A percentile compares a stretch with the other conserved stretches of the same genome.
Evolutionary conservation across 2,329 filamentous ascomycete species (phyloP).

Genomic region (Ophiostoma ulmi): DNA sequence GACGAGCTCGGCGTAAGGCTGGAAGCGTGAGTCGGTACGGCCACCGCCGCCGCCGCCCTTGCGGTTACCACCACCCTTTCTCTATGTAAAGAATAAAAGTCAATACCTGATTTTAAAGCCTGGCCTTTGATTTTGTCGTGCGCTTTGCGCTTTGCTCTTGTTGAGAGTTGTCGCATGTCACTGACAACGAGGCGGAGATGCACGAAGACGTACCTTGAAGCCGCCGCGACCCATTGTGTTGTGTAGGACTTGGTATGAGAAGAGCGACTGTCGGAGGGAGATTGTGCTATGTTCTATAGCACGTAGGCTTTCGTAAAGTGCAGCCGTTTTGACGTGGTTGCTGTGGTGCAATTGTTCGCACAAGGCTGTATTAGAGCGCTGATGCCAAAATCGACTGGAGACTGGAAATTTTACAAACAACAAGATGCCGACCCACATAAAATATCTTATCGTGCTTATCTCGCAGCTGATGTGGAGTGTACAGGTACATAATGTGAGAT

Average conservation of each 20-base stretch:
- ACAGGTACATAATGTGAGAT: neutral
- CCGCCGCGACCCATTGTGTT: conserved; percentile 27
- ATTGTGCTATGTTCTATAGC: neutral
- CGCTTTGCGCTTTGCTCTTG: neutral
- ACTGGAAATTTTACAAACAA: conserved; percentile 12
- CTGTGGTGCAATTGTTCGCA: neutral
- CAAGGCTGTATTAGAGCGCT: neutral
- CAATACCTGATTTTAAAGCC: neutral
- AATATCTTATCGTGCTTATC: conserved; percentile 5
- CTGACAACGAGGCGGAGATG: neutral
- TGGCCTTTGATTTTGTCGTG: neutral
- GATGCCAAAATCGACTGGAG: neutral
- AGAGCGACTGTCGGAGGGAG: neutral
- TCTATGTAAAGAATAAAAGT: conserved; percentile 22
- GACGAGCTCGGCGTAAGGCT: conserved; percentile 54
- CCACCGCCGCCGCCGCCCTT: conserved; percentile 29
- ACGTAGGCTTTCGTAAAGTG: neutral
- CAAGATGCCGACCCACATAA: neutral
- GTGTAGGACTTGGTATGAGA: neutral
- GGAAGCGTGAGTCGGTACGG: conserved; percentile 38
- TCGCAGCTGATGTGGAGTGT: neutral
- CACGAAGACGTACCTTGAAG: conserved; percentile 24
- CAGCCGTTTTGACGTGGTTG: conserved; percentile 1
- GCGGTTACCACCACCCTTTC: conserved; percentile 35
- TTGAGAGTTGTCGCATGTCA: conserved; percentile 1